Conservation (phyloP, 2,329 filamentous ascomycete genomes). For the Penicillium oxalicum region DNA sequence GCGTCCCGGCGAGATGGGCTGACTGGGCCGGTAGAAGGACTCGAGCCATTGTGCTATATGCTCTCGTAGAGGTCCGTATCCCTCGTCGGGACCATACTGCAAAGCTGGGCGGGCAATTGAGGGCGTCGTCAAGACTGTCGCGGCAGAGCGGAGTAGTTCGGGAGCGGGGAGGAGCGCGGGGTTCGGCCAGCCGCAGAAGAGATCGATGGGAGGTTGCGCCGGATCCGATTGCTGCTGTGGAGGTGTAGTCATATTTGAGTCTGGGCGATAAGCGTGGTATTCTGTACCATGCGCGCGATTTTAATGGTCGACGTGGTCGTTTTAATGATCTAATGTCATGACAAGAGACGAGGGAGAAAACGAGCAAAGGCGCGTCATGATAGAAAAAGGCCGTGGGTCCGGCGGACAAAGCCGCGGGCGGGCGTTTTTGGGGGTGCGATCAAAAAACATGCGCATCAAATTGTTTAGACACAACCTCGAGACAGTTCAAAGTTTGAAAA, state of each 20-base stretch:
- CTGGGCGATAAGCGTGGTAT: not conserved
- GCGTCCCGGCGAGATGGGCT: constrained; percentile 48
- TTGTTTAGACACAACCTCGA: too few species aligned
- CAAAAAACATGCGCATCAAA: too few species aligned
- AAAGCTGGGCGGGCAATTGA: constrained; percentile 58
- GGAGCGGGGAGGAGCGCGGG: constrained; percentile 59
- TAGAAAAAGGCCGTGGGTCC: too few species aligned
- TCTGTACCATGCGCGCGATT: not conserved
- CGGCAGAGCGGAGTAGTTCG: constrained; percentile 56
- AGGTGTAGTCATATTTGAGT: constrained; percentile 6
- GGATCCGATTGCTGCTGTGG: not conserved
- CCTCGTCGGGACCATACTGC: constrained; percentile 72
- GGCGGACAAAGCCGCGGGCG: too few species aligned
- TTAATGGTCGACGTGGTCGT: not conserved
- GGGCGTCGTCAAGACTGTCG: constrained; percentile 56
- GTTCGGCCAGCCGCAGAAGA: constrained; percentile 45
- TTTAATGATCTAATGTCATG: too few species aligned
- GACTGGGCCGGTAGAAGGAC: constrained; percentile 50
- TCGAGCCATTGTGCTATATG: constrained; percentile 66
- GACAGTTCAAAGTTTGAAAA: too few species aligned
- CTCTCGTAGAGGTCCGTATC: constrained; percentile 63
- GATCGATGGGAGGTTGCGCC: constrained; percentile 31
- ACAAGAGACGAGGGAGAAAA: too few species aligned
- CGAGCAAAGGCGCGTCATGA: too few species aligned
- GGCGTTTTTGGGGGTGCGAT: too few species aligned